Base-by-base conservation (phyloP, 1,284 basidiomycete genomes). In the Ustilago trichophora region DNA sequence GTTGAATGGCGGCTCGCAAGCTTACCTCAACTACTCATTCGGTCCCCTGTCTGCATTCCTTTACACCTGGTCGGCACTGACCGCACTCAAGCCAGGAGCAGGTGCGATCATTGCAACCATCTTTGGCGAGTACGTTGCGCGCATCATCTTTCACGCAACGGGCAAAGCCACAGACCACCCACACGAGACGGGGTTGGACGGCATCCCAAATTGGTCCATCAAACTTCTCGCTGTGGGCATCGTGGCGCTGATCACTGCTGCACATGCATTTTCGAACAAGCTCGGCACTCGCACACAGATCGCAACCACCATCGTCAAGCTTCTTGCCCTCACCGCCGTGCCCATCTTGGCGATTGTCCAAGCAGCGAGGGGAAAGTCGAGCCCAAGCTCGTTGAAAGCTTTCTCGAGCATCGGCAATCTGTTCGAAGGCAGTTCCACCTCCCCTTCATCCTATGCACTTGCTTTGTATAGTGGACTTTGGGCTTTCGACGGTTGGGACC, bases 381-480 rank as follows among this genome's bases (percentile, higher is more conserved):
- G 78, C 4, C 54, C 41, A 0, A 64, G 41, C 22, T 72, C 71
- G 8, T 36, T 41, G 8, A 42, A 58, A 6, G 76, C 73, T 0
- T 76, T 77, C 35, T 48, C 50, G 7, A 74, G 70, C n/a, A 16
- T 78, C 3, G 13, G 51, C 10, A 31, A 29, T 12, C 77, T 92
- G 15, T 97, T 96, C 72, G 83, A 85, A 7, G 89, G 87, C 3
- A 90, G 92, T 4, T 91, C 90, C 49, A 86, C 80, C 7, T 90
- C 90, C 56, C 90, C 91, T 1, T 90, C 91, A 3, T 85, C 88
- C 3, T 98, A 93, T 82, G 93, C 95, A 4, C 85, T 98, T 11
- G 96, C 95, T 0, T 83, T 98, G 4, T 99, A 98, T 83, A 95
- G 92, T 11, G 93, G 93, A 0, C 83, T 98, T 2, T 98, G 93